Base-by-base conservation (phyloP, 1,284 basidiomycete genomes). In the Crucibulum cyathiforme region DNA sequence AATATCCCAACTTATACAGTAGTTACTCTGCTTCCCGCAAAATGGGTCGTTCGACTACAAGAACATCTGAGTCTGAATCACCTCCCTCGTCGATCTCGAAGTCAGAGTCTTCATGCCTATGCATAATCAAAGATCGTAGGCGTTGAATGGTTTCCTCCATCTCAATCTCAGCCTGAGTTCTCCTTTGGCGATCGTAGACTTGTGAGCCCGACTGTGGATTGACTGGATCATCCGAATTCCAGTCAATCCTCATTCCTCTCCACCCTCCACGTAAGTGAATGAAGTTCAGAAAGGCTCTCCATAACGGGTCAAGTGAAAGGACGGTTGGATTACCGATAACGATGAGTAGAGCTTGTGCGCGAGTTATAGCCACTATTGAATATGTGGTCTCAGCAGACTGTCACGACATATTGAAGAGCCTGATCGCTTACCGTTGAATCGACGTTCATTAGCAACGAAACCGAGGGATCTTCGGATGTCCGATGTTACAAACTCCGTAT, bases 381-480 rank as follows among this genome's bases (percentile, higher is more conserved):
- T 56, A 24, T 24, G 24, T 4, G 24, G 24, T 24, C 24, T 24
- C 56, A 12, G 6, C 36, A 24, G 47, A 12, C 13, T n/a, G 24
- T 48, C 24, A 15, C 3, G 47, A 15, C 47, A n/a, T 15, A 15
- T 48, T n/a, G 47, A 15, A 3, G 12, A 48, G 24, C 4, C 3
- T 48, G 24, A 52, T 15, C 7, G 59, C 79, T 50, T 59, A 88
- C 88, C 88, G 66, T 90, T 90, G 73, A 90, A 85, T 8, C 88
- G 83, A 10, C 82, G 80, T 47, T 82, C 81, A 65, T 83, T 85
- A 6, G 87, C 85, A 4, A 90, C 86, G 61, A 90, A 90, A 5
- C 88, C 88, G 2, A 89, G 79, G 0, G 85, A 84, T 54, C 85
- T 81, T 53, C 74, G 79, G 51, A 89, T 74, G 68, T 90, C 87